Evolutionary conservation across 2,329 filamentous ascomycete genomes (phyloP), one percentile per base, ranked within the genome.

Genomic region (Metarhizium sp.): DNA sequence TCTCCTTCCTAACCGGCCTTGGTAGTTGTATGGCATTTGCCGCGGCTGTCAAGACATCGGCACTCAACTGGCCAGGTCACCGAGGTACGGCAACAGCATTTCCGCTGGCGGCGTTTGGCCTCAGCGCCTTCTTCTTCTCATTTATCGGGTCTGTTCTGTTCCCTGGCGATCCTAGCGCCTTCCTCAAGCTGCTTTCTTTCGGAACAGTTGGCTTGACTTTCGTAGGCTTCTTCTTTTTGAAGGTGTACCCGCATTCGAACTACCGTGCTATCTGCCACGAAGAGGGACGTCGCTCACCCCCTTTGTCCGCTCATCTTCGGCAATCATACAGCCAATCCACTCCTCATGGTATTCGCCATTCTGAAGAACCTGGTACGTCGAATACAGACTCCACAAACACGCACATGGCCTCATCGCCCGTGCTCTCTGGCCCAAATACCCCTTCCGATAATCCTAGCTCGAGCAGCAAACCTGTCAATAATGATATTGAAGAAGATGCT

Each of bases 111-210:
- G 92, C 90, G 3, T 97, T 97, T 67, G 94, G 94, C 3, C 74
- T 99, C 56, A 96, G 92, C 68, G 94, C 94, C 54, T 94, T 99
- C 73, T 95, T 97, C 75, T 99, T 96, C 73, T 92, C 94, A 0
- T 78, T 86, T 2, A 72, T 95, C 38, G 89, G 90, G 25, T 82
- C 84, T 18, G 67, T 95, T 50, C 75, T 90, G 45, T 92, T 96
- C 66, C 88, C 90, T 2, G 90, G 90, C 43, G 84, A 95, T 64
- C 94, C 91, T 1, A 86, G 87, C 55, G 81, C 82, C 43, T 92
- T 96, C 63, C 78, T 99, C 56, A 76, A 92, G 60, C 75, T 97
- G 32, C 77, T 99, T 45, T 84, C 91, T 3, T 77, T 84, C 59
- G 92, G 91, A 16, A 96, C 92, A 1, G 88, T 86, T 58, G 72